Evolutionary conservation across 2,329 filamentous ascomycete genomes (phyloP), one percentile per base, ranked within the genome.

Genomic region (Grosmannia serpens): DNA sequence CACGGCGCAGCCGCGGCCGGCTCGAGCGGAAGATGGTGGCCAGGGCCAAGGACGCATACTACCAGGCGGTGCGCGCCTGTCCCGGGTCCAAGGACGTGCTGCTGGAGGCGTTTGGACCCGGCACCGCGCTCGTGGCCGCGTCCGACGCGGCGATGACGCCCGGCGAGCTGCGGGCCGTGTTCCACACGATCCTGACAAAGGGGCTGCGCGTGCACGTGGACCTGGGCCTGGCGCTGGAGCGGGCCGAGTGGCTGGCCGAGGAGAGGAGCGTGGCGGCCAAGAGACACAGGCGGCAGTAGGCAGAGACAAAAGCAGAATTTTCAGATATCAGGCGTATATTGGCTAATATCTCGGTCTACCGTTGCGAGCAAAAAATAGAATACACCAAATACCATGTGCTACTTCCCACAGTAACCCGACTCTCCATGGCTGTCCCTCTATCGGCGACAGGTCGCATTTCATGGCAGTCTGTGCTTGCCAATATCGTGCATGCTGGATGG

Each of bases 81-180:
- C 77, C 77, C 0, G 77, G 77, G 71, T 74, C 73, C 6, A 81
- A 79, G 67, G 71, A 70, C 33, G 63, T 79, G 38, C 72, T 77
- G 60, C 74, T 83, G 72, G 75, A 80, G 65, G 79, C 74, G 0
- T 82, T 83, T 64, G 54, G 52, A 11, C 56, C 47, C 41, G 54
- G 5, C 33, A 54, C 35, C 47, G 59, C 24, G 63, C 64, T 44
- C 17, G 26, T 31, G 41, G 41, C 57, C 17, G 74, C 71, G n/a
- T 63, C 79, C 33, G 68, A 68, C 15, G 65, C 69, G 9, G 73
- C 73, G 0, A 72, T 82, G 73, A 72, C 75, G 56, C 72, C 73
- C 24, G 68, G 69, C 1, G 80, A 83, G 63, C 67, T 83, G 53
- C 72, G 72, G 61, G 74, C 74, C 0, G 74, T 81, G 15, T 64